Evolutionary conservation across 495 filamentous ascomycete genomes (phyloP).

Genomic region (Tuber borchii): DNA sequence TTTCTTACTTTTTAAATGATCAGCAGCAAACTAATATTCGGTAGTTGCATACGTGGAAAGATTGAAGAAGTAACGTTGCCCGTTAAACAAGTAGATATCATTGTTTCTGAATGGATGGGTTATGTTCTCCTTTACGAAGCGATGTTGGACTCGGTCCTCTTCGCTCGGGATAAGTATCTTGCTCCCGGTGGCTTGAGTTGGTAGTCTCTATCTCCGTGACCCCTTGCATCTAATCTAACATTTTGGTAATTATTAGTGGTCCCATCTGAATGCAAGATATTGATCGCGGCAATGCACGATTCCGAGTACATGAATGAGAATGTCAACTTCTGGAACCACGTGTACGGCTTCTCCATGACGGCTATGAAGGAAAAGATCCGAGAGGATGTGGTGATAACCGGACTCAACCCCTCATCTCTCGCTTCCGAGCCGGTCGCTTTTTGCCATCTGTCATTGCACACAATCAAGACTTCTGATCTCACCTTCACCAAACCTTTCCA

Average conservation of each 20-base stretch:
- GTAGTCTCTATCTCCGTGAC: slow-evolving; percentile 21
- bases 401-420: slow-evolving; percentile 64
- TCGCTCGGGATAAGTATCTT: slow-evolving; percentile 79
- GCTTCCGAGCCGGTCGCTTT: slow-evolving; percentile 65
- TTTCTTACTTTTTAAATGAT: background rate
- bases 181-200: slow-evolving; percentile 63
- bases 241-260: slow-evolving; percentile 15
- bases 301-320: slow-evolving; percentile 47
- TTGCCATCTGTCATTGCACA: slow-evolving; percentile 67
- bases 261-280: slow-evolving; percentile 24
- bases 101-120: slow-evolving; percentile 97
- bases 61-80: slow-evolving; percentile 83
- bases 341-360: slow-evolving; percentile 71
- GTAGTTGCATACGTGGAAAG: slow-evolving; percentile 58
- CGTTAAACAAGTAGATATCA: slow-evolving; percentile 81
- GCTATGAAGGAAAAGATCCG: slow-evolving; percentile 65
- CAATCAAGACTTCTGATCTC: slow-evolving; percentile 57
- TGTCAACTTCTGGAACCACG: slow-evolving; percentile 69
- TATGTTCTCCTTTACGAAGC: slow-evolving; percentile 89
- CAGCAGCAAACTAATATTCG: slow-evolving; percentile 1
- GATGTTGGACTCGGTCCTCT: slow-evolving; percentile 91
- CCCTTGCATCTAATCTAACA: background rate
- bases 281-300: slow-evolving; percentile 43
- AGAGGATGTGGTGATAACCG: slow-evolving; percentile 66
- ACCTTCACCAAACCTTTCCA: slow-evolving; percentile 59